Percentiles rank a stretch among this genome's conserved stretches.
These are phyloP conservation scores for Raphanus hybrid DNA, from an alignment of 441 rosid genomes.

Conservation along the genomic window DNA sequence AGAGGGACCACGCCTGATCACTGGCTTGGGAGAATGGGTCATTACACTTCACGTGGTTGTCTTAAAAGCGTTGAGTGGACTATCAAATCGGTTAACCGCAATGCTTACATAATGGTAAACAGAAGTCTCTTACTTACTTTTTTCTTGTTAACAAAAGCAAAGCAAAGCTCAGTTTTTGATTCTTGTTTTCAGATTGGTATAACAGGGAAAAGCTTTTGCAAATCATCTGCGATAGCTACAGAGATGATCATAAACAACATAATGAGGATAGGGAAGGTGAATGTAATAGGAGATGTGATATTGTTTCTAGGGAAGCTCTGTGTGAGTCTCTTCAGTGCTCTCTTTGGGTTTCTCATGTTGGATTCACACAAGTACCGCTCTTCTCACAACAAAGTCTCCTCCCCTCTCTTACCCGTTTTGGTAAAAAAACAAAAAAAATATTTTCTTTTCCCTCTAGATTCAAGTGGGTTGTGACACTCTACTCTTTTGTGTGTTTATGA, in stretches of 20 bases:
- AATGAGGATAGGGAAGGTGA: conserved; percentile 85
- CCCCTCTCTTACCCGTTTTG: conserved; percentile 90
- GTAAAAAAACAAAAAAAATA: conserved; percentile 43
- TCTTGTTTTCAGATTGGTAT: conserved; percentile 65
- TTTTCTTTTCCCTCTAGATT: conserved; percentile 22
- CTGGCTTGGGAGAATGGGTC: conserved; percentile 60
- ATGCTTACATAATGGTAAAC: conserved; percentile 95
- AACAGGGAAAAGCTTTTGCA: conserved; percentile 93
- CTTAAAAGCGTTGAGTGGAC: conserved; percentile 78
- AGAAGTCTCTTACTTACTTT: neutral
- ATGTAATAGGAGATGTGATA: conserved; percentile 94
- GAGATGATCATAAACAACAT: conserved; percentile 90
- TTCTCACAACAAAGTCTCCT: conserved; percentile 82
- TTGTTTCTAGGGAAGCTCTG: conserved; percentile 91
- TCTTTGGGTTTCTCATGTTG: conserved; percentile 93
- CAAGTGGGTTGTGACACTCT: no score
- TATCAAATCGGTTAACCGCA: conserved; percentile 86
- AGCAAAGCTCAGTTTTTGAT: neutral
- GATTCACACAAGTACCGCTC: conserved; percentile 82
- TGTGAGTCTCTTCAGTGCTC: conserved; percentile 88
- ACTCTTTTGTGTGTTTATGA: no score
- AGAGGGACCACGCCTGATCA: conserved; percentile 59
- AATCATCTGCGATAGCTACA: conserved; percentile 82
- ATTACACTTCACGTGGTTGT: conserved; percentile 68
- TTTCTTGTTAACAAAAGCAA: neutral